Evolutionary conservation across 257 asterid species (phyloP), one percentile per base, ranked within the genome.

Genomic region (Nicotiana obtusifolia): DNA sequence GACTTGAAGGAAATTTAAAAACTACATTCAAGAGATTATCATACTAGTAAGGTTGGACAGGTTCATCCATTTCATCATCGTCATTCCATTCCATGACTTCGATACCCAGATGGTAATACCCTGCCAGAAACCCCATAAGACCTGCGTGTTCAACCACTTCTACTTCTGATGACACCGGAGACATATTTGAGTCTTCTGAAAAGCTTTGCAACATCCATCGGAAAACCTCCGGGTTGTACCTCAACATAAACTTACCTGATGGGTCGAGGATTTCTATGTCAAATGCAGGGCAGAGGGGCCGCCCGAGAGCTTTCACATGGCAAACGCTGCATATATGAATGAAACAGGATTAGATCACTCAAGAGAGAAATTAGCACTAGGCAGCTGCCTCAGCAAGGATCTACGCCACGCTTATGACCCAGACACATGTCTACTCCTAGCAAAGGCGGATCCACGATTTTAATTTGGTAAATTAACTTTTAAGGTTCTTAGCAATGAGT

Each of bases 241-340:
- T 90, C 82, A 95, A 83, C 80, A 77, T 64, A 57, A 92, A 77
- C 49, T 88, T 83, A 13, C 94, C 92, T 8, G 82, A 49, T 13
- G 89, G 90, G 26, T 88, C 91, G 0, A 86, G 66, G 11, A 84
- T 77, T 75, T 92, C 89, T 19, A 85, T 49, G 54, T 89, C 88
- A 60, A 95, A 92, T 61, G 97, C 95, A 28, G 97, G 97, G 62
- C 78, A 88, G 37, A 93, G 88, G 10, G 97, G 89, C 8, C 89
- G 88, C 2, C 97, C 97, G 28, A 88, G 33, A 81, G 86, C 93
- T 60, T 91, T 90, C 71, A 93, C 93, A 78, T 89, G 90, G 82
- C 91, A 84, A 83, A 95, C 91, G 47, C 98, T 95, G 93, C 87
- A 86, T 33, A 49, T 69, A 68, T 24, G 31, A 28, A 24, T n/a